phyloP scores from a whole-genome alignment of 2,329 filamentous ascomycete species.

The Elsinoe perseae region DNA sequence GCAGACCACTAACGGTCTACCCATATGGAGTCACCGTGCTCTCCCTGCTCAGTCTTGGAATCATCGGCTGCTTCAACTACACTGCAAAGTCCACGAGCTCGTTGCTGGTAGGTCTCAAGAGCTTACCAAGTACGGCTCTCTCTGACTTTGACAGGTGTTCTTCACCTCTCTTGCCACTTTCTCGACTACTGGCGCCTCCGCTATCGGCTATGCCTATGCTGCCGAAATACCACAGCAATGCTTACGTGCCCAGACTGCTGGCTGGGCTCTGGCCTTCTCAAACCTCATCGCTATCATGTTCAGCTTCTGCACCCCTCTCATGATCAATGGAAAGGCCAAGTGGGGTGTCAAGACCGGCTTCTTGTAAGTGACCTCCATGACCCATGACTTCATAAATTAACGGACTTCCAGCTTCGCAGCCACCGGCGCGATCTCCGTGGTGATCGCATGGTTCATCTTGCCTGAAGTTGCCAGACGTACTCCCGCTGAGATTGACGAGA shows the following conservation, averaged over 20 bases:
- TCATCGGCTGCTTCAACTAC: constrained; percentile 37
- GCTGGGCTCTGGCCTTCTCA: constrained; percentile 34
- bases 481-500: constrained; percentile 34
- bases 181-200: constrained; percentile 36
- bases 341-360: constrained; percentile 42
- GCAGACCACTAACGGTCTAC: constrained; percentile 32
- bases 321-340: constrained; percentile 35
- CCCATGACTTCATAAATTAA: not conserved
- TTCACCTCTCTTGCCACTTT: constrained; percentile 38
- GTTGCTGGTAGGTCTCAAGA: constrained; percentile 29
- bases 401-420: constrained; percentile 28
- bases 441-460: constrained; percentile 34
- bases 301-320: constrained; percentile 39
- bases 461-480: constrained; percentile 28
- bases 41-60: constrained; percentile 31
- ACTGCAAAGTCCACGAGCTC: constrained; percentile 29
- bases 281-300: constrained; percentile 39
- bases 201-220: constrained; percentile 39
- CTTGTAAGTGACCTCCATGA: constrained; percentile 29
- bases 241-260: constrained; percentile 35
- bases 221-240: constrained; percentile 37
- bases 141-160: constrained; percentile 23
- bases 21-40: constrained; percentile 34
- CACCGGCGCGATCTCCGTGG: constrained; percentile 28
- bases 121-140: no score